Percentiles rank a stretch among this genome's conserved stretches.
Evolutionary conservation across 2,329 filamentous ascomycete genomes (phyloP).

Genomic region (Amylocarpus encephaloides): DNA sequence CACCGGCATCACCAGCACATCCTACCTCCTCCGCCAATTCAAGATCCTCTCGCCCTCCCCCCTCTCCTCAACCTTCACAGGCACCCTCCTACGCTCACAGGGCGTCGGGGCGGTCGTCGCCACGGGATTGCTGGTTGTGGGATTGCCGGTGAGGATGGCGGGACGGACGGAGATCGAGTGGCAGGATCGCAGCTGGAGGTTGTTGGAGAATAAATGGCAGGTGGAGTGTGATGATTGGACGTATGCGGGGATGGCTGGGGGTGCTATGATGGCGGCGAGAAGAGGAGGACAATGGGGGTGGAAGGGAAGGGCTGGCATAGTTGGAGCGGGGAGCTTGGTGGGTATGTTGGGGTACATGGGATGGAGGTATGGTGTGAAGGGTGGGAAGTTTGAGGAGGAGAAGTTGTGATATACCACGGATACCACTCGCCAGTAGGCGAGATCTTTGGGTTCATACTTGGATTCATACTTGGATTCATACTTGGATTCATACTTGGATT

Average conservation of each 20-base stretch:
- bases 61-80: constrained; percentile 24
- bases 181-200: constrained; percentile 56
- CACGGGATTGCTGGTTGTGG: constrained; percentile 38
- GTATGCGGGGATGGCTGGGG: constrained; percentile 36
- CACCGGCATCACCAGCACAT: constrained; percentile 33
- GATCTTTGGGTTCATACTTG: too few species aligned
- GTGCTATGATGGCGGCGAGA: constrained; percentile 31
- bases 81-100: constrained; percentile 39
- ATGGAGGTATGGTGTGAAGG: constrained; percentile 44
- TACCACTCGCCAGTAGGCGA: too few species aligned
- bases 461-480: too few species aligned
- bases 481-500: too few species aligned
- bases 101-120: constrained; percentile 42
- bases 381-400: constrained; percentile 28
- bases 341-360: constrained; percentile 44
- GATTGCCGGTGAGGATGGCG: constrained; percentile 45
- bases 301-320: constrained; percentile 35
- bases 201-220: constrained; percentile 53
- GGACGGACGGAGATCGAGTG: constrained; percentile 55
- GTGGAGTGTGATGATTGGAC: constrained; percentile 51
- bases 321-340: constrained; percentile 42
- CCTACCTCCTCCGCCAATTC: constrained; percentile 24
- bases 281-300: constrained; percentile 16
- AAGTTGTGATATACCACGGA: not conserved
- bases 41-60: constrained; percentile 1